Evolutionary conservation across 768 basidiomycete species (phyloP).

Genomic region (Pilatotrama ljubarskyi): DNA sequence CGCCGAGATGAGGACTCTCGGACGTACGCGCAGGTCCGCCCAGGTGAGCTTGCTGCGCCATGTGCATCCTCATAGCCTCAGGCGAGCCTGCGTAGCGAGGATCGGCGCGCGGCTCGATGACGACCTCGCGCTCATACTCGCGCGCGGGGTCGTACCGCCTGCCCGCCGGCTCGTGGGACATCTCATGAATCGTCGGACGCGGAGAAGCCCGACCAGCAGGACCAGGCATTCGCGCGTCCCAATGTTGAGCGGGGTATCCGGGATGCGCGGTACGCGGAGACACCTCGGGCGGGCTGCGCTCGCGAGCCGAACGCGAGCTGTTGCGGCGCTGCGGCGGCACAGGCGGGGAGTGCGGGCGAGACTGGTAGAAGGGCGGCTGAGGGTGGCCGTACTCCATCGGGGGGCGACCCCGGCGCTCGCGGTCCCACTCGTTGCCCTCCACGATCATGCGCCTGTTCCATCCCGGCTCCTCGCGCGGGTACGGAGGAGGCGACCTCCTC

Average conservation of each 20-base stretch:
- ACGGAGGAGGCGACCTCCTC: conserved; percentile 57
- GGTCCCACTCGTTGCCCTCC: conserved; percentile 56
- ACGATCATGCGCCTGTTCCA: conserved; percentile 58
- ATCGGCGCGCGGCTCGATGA: conserved; percentile 32
- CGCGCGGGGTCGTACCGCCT: conserved; percentile 64
- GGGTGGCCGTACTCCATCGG: conserved; percentile 22
- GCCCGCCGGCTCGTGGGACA: conserved; percentile 40
- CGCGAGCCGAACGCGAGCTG: conserved; percentile 48
- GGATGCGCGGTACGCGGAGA: conserved; percentile 61
- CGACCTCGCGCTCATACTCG: conserved; percentile 37
- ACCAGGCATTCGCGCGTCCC: conserved; percentile 53
- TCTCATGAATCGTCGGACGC: conserved; percentile 12
- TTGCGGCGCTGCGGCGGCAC: conserved; percentile 35
- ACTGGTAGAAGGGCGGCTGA: conserved; percentile 34
- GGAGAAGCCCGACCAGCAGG: conserved; percentile 25
- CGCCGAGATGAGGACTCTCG: conserved; percentile 50
- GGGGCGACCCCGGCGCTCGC: conserved; percentile 31
- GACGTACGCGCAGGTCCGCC: conserved; percentile 43
- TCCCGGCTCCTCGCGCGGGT: conserved; percentile 56
- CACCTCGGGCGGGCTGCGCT: conserved; percentile 39
- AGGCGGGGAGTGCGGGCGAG: conserved; percentile 38
- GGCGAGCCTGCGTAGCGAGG: conserved; percentile 31
- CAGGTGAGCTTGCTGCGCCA: conserved; percentile 16
- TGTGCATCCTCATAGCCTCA: conserved; percentile 28
- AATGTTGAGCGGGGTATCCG: conserved; percentile 41